Percentiles rank a stretch among this genome's conserved stretches.
Conservation (phyloP, 139 green algal species). For the Zygnema circumcarinatum region DNA sequence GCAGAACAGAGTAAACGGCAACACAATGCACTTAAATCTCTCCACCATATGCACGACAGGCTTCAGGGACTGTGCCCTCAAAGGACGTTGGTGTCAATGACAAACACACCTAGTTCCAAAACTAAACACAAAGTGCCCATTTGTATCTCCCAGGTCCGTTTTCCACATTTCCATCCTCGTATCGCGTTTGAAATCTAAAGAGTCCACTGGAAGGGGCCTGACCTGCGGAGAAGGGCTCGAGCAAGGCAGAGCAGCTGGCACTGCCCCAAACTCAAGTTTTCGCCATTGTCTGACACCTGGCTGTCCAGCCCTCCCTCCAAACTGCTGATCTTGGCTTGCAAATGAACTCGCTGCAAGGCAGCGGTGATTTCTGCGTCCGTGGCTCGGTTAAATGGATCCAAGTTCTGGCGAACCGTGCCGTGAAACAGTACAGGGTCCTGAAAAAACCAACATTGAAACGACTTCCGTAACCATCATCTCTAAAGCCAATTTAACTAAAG, state of each 20-base stretch:
- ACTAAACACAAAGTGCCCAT: too few species aligned
- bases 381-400: slow-evolving; percentile 85
- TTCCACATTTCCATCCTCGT: too few species aligned
- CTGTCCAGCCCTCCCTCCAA: slow-evolving; percentile 23
- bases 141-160: too few species aligned
- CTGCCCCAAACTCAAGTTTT: slow-evolving; percentile 88
- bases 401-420: slow-evolving; percentile 85
- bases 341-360: slow-evolving; percentile 53
- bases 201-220: slow-evolving; percentile 23
- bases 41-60: too few species aligned
- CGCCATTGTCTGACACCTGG: slow-evolving; percentile 80
- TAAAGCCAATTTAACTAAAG: too few species aligned
- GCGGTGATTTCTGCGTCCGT: slow-evolving; percentile 69
- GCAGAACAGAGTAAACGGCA: too few species aligned
- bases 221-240: slow-evolving; percentile 79
- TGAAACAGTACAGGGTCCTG: slow-evolving; percentile 93
- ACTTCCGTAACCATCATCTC: not conserved
- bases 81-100: too few species aligned
- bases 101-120: too few species aligned
- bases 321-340: slow-evolving; percentile 8
- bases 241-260: slow-evolving; percentile 92
- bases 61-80: too few species aligned
- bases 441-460: slow-evolving; percentile 7
- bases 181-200: too few species aligned
- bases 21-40: too few species aligned